Percentiles rank a stretch among this genome's conserved stretches.
phyloP scores from a whole-genome alignment of 305 asterid genomes.

The Galium porrigens region DNA sequence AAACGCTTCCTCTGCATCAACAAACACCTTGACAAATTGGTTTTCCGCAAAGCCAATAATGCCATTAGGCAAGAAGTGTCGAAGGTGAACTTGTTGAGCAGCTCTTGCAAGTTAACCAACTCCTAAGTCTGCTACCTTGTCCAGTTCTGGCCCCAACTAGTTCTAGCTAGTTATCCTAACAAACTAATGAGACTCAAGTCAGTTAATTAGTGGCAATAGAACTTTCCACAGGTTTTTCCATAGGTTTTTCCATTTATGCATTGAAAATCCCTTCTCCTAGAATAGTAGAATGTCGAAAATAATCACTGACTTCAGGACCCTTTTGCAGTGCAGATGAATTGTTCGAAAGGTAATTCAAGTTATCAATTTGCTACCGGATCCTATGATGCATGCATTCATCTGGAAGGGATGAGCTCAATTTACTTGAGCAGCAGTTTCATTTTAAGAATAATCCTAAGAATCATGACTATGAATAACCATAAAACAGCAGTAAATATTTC shows the following conservation, averaged over 20 bases:
- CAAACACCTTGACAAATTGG: not conserved
- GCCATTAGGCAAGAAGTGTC: not conserved
- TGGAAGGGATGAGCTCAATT: not conserved
- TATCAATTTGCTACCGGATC: not conserved
- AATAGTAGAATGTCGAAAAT: not conserved
- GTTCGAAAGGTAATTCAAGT: not conserved
- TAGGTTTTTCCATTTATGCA: not conserved
- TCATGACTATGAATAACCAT: not conserved
- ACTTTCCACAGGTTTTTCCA: not conserved
- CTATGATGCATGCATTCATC: not conserved
- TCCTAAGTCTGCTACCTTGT: not conserved
- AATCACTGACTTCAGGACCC: not conserved
- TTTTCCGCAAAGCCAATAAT: not conserved
- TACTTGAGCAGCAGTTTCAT: not conserved
- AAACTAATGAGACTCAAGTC: not conserved
- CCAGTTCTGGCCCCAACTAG: not conserved
- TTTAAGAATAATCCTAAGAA: not conserved
- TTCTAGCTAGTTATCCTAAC: not conserved
- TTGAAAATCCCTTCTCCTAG: not conserved
- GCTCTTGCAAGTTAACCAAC: slow-evolving; percentile 3
- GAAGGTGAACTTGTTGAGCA: not conserved
- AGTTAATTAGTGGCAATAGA: not conserved
- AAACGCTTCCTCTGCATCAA: not conserved
- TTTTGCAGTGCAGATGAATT: not conserved
- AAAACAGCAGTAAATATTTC: not conserved